Base-by-base conservation (phyloP, 345 rosid genomes). In the Brassica incana region DNA sequence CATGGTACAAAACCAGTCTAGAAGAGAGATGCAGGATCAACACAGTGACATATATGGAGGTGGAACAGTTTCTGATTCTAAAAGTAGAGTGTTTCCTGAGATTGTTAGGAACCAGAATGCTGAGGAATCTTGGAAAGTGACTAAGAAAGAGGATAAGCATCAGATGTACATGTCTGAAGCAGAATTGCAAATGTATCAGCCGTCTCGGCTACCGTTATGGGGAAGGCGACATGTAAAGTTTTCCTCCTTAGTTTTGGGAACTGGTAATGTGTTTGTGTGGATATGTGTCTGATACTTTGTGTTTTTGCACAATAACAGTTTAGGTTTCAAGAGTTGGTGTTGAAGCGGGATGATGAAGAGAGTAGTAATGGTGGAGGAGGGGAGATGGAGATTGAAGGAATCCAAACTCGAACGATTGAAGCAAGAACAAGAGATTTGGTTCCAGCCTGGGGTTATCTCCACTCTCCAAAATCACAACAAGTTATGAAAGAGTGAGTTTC, bases 31-130 rank as follows among this genome's bases (percentile, higher is more conserved):
- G 64, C 95, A 90, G 33, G 97, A 92, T 80, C 80, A 54, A 6
- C 87, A 86, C 76, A 54, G 87, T 30, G 97, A 95, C 83, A 85
- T 92, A 69, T 95, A 95, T 83, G 95, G 97, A 25, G 94, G 90
- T 74, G 90, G 87, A 82, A 93, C 95, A 77, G 76, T 73, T 71
- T 74, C 61, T 14, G 95, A 91, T 33, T 81, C 81, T 29, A 78
- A 59, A 86, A 86, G 78, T 76, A 95, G 89, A 86, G 88, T 89
- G 85, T 87, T 90, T 83, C 94, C 95, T 8, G 97, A 90, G 88
- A 88, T 85, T 75, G 76, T 78, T 12, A 85, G 79, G 45, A 79
- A 74, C 12, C 84, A 86, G 75, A 88, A 74, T 70, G 71, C 54
- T 73, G 80, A 85, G 58, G 87, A 80, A 54, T 67, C 71, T n/a